Conservation (phyloP, 108 stramenopile genomes). For the Licmophora abbreviata region DNA sequence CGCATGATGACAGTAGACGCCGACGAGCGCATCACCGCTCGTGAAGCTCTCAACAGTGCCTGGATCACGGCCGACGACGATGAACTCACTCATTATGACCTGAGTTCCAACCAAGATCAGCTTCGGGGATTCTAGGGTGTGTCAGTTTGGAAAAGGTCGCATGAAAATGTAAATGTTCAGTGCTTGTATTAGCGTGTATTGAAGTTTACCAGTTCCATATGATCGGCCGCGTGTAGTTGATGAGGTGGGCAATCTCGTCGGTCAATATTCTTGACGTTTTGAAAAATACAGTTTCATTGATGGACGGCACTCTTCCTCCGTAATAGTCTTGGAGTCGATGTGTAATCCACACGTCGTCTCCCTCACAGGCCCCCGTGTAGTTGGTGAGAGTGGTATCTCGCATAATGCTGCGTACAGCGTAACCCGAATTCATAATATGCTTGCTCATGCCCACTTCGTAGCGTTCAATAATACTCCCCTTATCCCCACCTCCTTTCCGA, state of each 20-base stretch:
- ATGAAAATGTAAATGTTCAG: too few species aligned
- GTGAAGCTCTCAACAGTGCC: constrained; percentile 53
- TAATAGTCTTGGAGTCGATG: not conserved
- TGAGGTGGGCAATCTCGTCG: not conserved
- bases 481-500: constrained; percentile 7
- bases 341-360: not conserved
- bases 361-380: not conserved
- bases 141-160: too few species aligned
- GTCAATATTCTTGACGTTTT: not conserved
- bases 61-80: constrained; percentile 56
- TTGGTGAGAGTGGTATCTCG: not conserved
- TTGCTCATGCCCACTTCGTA: constrained; percentile 44
- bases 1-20: constrained; percentile 82
- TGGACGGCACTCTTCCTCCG: not conserved
- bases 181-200: too few species aligned
- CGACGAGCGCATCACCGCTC: constrained; percentile 55
- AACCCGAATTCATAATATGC: constrained; percentile 22
- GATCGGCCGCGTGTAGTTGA: too few species aligned
- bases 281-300: not conserved
- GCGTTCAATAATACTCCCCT: constrained; percentile 16
- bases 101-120: constrained; percentile 32
- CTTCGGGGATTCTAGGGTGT: constrained; percentile 30
- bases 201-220: too few species aligned
- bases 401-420: not conserved
- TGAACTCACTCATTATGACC: constrained; percentile 17